Base-by-base conservation (phyloP, 345 rosid genomes). In the Salix arbutifolia region DNA sequence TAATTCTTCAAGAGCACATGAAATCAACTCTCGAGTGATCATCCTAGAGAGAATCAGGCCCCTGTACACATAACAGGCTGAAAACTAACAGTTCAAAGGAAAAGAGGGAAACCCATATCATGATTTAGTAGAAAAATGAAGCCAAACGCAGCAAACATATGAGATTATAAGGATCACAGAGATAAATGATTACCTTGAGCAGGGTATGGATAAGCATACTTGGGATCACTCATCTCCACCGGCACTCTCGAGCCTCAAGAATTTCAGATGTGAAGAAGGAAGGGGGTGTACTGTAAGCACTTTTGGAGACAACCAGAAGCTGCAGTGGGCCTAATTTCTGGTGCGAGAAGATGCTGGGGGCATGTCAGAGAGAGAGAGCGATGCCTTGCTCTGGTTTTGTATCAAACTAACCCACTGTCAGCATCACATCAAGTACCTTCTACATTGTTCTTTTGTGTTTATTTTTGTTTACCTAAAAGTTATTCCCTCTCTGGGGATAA, bases 131-230 rank as follows among this genome's bases (percentile, higher is more conserved):
- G 14, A 7, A 69, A 69, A 30, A 26, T 40, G 18, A 69, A n/a
- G 72, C n/a, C 25, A 14, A 44, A 70, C 73, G 61, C 33, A 33
- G 14, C 17, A 33, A 3, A 19, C 44, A 40, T 2, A 40, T 0
- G 44, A 7, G 58, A 2, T 6, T 52, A 12, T 2, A 6, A 13
- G 4, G 30, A 50, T 26, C 12, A 17, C 14, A 21, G 4, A n/a
- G 46, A 19, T 6, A 26, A 1, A 30, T 30, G 14, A 52, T 25
- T 48, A 80, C 83, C 83, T 80, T 80, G 80, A 72, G 83, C 74
- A 58, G 85, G 82, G 75, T 78, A 72, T 66, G 85, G 85, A 53
- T 82, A 75, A 67, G 77, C 82, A 72, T 78, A 82, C 69, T 75
- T 82, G 30, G 82, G 82, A 25, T 82, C 85, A 38, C 50, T 71